A percentile compares a stretch with the other conserved stretches of the same genome.
Evolutionary conservation across 2,329 filamentous ascomycete species (phyloP).

Genomic region (Calonectria naviculata): DNA sequence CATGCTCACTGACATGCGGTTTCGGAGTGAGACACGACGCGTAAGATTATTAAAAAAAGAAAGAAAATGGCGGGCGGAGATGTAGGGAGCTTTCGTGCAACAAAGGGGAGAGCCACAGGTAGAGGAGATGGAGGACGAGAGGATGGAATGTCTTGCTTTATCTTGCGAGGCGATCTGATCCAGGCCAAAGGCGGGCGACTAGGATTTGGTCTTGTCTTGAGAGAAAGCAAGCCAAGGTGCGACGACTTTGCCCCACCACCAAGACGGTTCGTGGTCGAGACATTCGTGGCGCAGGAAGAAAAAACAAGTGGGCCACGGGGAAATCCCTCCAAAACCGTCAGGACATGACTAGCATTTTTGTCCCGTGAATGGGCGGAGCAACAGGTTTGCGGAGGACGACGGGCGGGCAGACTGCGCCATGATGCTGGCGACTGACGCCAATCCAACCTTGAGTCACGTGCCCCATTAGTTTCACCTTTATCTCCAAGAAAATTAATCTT

Average conservation of each 20-base stretch:
- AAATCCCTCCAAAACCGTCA: background rate
- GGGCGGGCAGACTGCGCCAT: background rate
- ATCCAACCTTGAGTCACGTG: background rate
- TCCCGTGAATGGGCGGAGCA: conserved; percentile 2
- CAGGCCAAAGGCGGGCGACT: conserved; percentile 11
- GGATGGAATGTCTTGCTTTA: background rate
- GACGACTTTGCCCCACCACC: conserved; percentile 26
- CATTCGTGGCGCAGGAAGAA: conserved; percentile 19
- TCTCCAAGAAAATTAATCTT: background rate
- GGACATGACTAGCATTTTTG: conserved; percentile 12
- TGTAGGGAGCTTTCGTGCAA: background rate
- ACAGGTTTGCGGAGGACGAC: background rate
- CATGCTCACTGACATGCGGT: conserved; percentile 11
- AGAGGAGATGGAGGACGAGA: background rate
- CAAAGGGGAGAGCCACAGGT: background rate
- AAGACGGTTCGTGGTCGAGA: conserved; percentile 17
- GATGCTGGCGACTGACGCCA: conserved; percentile 5
- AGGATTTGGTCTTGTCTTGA: conserved; percentile 19
- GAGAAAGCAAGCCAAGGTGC: conserved; percentile 18
- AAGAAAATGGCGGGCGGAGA: background rate
- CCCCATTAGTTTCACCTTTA: background rate
- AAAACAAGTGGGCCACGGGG: conserved; percentile 24
- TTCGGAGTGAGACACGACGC: conserved; percentile 8
- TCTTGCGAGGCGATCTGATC: conserved; percentile 14
- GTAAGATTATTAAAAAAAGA: background rate